Evolutionary conservation across 2,329 filamentous ascomycete species (phyloP).

Genomic region (Colletotrichum sp.): DNA sequence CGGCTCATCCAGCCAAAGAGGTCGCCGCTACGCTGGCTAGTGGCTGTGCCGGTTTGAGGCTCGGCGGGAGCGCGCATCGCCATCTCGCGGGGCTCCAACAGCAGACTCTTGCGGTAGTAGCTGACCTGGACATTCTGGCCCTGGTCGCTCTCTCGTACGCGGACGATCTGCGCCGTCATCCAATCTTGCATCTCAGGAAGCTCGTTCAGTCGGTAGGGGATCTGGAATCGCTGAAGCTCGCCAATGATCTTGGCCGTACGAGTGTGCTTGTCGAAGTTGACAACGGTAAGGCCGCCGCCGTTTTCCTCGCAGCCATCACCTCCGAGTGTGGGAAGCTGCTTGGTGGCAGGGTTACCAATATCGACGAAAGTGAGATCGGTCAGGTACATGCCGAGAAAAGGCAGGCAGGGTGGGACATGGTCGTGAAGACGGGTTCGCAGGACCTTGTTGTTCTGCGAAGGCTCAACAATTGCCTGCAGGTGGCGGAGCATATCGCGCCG

Average conservation of each 20-base stretch:
- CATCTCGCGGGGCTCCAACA: slow-evolving; percentile 78
- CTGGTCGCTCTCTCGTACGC: slow-evolving; percentile 68
- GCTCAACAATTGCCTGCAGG: slow-evolving; percentile 85
- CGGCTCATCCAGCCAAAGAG: slow-evolving; percentile 57
- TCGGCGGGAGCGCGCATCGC: slow-evolving; percentile 36
- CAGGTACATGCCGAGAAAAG: slow-evolving; percentile 94
- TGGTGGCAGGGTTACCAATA: slow-evolving; percentile 87
- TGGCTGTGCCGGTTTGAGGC: slow-evolving; percentile 2
- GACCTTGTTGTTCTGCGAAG: slow-evolving; percentile 88
- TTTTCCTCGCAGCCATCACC: slow-evolving; percentile 60
- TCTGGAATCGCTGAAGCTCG: slow-evolving; percentile 94
- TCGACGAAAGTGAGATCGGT: slow-evolving; percentile 97
- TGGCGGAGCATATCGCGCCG: slow-evolving; percentile 80
- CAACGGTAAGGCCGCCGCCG: slow-evolving; percentile 73
- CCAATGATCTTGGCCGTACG: slow-evolving; percentile 95
- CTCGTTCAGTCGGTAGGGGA: slow-evolving; percentile 84
- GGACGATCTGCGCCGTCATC: slow-evolving; percentile 82
- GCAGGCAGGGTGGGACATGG: slow-evolving; percentile 89
- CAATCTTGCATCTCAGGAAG: slow-evolving; percentile 91
- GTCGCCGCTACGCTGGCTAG: slow-evolving; percentile 39
- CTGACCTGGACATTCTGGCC: slow-evolving; percentile 61
- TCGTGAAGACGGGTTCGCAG: slow-evolving; percentile 84
- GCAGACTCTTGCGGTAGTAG: slow-evolving; percentile 81
- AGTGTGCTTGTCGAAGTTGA: slow-evolving; percentile 98
- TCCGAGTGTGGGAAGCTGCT: slow-evolving; percentile 66